Conservation (phyloP, 495 filamentous ascomycete genomes). For the Pseudomonodictys pantanalensis region DNA sequence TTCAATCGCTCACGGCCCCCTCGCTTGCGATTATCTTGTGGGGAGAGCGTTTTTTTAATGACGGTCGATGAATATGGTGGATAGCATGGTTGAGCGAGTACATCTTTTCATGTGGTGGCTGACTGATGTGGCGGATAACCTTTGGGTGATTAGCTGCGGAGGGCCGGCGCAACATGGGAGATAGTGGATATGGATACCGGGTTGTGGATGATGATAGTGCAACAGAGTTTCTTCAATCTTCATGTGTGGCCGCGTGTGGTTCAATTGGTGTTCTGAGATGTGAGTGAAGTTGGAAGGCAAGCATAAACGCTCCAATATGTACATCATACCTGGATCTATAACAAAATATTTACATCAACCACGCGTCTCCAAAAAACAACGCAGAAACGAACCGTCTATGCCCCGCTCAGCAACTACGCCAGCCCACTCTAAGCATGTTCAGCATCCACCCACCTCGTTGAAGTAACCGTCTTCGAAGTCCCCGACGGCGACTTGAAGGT, state of each 20-base stretch:
- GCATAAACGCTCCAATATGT: too few species aligned
- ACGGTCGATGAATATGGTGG: not conserved
- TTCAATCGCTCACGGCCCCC: not conserved
- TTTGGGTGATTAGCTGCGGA: not conserved
- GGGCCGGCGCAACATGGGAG: not conserved
- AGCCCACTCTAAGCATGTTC: conserved; percentile 5
- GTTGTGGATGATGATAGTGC: not conserved
- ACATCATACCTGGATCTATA: too few species aligned
- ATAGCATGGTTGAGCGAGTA: too few species aligned
- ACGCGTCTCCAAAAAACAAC: too few species aligned
- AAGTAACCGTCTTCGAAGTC: not conserved
- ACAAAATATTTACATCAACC: too few species aligned
- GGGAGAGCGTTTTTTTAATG: not conserved
- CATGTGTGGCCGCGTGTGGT: not conserved
- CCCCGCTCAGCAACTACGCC: too few species aligned
- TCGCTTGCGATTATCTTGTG: not conserved
- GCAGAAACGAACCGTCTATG: too few species aligned
- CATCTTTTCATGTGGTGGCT: too few species aligned
- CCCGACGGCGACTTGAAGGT: not conserved
- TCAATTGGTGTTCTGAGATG: not conserved
- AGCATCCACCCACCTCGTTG: not conserved
- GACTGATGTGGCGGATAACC: too few species aligned
- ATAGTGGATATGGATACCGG: not conserved
- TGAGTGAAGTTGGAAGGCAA: too few species aligned
- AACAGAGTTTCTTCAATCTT: not conserved